Percentiles rank a stretch among this genome's conserved stretches.
Evolutionary conservation across 768 basidiomycete genomes (phyloP).

Genomic region (Mycena sanguinolenta): DNA sequence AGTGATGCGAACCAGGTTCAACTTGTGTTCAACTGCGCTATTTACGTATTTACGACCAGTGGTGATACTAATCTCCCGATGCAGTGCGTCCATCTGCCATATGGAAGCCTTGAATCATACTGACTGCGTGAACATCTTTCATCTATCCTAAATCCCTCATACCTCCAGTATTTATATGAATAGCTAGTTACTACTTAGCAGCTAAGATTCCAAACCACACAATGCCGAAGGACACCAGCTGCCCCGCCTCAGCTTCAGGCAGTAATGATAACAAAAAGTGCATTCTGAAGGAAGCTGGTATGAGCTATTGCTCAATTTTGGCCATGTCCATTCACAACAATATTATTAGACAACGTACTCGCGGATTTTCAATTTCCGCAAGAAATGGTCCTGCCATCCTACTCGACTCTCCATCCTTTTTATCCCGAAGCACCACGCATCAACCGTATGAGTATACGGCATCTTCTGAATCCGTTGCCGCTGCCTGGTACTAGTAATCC

Average conservation of each 20-base stretch:
- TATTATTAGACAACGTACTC: neutral
- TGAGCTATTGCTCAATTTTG: neutral
- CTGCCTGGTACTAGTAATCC: neutral
- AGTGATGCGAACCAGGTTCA: too few species aligned
- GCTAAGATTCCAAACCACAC: too few species aligned
- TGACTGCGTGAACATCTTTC: neutral
- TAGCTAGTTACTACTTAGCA: too few species aligned
- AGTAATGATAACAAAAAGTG: neutral
- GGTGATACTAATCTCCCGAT: neutral
- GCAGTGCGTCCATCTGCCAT: constrained; percentile 6
- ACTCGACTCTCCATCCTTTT: neutral
- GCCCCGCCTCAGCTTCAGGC: neutral
- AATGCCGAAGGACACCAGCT: constrained; percentile 7
- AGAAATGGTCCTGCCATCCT: neutral
- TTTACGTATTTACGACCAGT: too few species aligned
- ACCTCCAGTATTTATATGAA: neutral
- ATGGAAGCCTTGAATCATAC: neutral
- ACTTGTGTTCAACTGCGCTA: too few species aligned
- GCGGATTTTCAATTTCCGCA: neutral
- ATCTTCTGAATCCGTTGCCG: neutral
- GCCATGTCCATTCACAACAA: too few species aligned
- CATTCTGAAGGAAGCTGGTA: neutral
- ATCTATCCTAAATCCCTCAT: neutral
- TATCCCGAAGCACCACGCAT: neutral
- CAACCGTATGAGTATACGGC: constrained; percentile 4